Conservation (phyloP, 306 rosid genomes). For the Dalbergia cultrata region DNA sequence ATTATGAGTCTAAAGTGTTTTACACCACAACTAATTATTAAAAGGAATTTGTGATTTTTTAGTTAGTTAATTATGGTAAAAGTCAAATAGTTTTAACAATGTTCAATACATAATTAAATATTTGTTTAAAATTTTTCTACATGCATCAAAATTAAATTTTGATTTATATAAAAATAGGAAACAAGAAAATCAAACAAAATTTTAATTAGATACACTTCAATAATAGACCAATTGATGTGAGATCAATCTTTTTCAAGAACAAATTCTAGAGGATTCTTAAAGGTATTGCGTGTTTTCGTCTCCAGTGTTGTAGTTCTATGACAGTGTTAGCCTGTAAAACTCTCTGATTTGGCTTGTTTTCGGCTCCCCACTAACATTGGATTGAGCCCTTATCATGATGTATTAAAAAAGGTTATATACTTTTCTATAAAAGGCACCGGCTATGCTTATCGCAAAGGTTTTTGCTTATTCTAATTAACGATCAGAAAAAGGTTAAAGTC, state of each 20-base stretch:
- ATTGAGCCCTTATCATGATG: no score
- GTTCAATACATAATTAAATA: no score
- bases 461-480: constrained; percentile 4
- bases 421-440: not conserved
- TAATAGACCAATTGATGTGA: constrained; percentile 3
- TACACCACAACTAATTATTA: no score
- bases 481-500: not conserved
- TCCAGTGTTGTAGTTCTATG: no score
- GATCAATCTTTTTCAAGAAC: constrained; percentile 16
- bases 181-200: not conserved
- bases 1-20: no score
- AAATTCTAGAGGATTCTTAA: constrained; percentile 41
- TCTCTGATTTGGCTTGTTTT: no score
- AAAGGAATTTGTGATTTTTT: no score
- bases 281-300: not conserved
- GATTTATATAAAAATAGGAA: not conserved
- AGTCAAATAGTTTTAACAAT: not conserved
- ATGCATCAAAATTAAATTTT: not conserved
- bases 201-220: not conserved
- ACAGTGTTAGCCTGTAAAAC: no score
- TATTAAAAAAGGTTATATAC: not conserved
- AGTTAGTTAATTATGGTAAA: no score
- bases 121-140: no score
- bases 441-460: not conserved
- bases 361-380: no score